phyloP scores from a whole-genome alignment of 225 moss, liverwort and hornwort genomes.

The Polytrichum formosum region DNA sequence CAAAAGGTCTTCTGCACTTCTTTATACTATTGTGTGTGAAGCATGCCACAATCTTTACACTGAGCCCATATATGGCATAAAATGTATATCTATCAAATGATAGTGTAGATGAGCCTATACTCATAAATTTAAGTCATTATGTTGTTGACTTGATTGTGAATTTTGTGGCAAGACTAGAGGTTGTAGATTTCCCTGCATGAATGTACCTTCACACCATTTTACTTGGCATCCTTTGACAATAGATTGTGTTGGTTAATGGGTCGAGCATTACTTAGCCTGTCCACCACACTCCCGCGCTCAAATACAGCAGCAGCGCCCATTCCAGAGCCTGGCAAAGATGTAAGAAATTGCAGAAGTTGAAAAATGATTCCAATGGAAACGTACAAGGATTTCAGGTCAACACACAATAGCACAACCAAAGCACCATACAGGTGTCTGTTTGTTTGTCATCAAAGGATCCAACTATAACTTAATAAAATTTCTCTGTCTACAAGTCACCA shows the following conservation, averaged over 20 bases:
- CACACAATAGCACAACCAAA: not conserved
- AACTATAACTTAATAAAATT: too few species aligned
- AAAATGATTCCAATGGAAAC: not conserved
- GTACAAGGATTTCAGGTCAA: not conserved
- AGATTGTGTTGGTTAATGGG: conserved; percentile 33
- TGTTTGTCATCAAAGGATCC: too few species aligned
- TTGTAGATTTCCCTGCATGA: too few species aligned
- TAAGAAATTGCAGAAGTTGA: not conserved
- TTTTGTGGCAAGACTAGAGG: too few species aligned
- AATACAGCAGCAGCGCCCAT: conserved; percentile 94
- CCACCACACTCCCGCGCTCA: conserved; percentile 64
- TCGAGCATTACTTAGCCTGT: conserved; percentile 42
- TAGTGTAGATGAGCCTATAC: too few species aligned
- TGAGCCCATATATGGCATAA: too few species aligned
- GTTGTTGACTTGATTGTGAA: too few species aligned
- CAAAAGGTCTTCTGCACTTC: too few species aligned
- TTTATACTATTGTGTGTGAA: too few species aligned
- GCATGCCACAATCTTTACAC: too few species aligned
- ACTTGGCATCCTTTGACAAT: conserved; percentile 65
- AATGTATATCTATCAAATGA: too few species aligned
- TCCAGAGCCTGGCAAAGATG: conserved; percentile 35
- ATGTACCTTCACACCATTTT: not conserved
- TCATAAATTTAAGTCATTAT: too few species aligned
- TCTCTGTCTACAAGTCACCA: not conserved
- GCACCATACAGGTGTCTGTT: not conserved